Percentiles rank a stretch among this genome's conserved stretches.
phyloP scores from a whole-genome alignment of 805 yeast genomes.

The Schwanniomyces yamadae region DNA sequence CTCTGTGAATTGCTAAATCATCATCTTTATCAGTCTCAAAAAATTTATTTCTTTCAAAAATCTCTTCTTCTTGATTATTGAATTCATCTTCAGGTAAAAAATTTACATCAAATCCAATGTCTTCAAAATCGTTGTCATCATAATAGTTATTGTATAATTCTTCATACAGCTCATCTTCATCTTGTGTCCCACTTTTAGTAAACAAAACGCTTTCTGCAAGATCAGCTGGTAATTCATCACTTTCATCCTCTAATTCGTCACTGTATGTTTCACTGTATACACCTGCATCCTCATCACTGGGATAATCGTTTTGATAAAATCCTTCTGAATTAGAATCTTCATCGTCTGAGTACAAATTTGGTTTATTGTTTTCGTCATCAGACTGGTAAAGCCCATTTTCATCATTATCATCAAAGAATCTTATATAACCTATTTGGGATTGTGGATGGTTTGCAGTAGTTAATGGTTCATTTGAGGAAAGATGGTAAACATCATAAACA shows the following conservation, averaged over 20 bases:
- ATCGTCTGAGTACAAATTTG: slow-evolving; percentile 53
- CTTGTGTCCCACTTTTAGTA: background rate
- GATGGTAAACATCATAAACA: slow-evolving; percentile 82
- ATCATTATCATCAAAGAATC: slow-evolving; percentile 56
- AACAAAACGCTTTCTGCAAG: background rate
- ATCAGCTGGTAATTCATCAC: slow-evolving; percentile 1
- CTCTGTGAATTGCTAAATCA: slow-evolving; percentile 62
- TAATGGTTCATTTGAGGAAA: slow-evolving; percentile 29
- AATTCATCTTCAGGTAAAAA: slow-evolving; percentile 7
- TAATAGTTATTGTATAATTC: background rate
- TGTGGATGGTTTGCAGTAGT: slow-evolving; percentile 50
- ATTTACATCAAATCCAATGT: slow-evolving; percentile 3
- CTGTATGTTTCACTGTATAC: slow-evolving; percentile 14
- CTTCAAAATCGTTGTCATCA: slow-evolving; percentile 3
- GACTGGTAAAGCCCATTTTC: slow-evolving; percentile 34
- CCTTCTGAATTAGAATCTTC: slow-evolving; percentile 91
- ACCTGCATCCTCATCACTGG: slow-evolving; percentile 82
- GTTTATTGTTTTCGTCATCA: slow-evolving; percentile 40
- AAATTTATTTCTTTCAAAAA: slow-evolving; percentile 48
- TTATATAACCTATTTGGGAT: slow-evolving; percentile 52
- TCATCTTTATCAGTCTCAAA: slow-evolving; percentile 58
- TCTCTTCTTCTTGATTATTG: slow-evolving; percentile 9
- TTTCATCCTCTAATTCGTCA: background rate
- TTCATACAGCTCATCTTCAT: slow-evolving; percentile 1
- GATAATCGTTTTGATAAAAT: slow-evolving; percentile 89